Conservation (phyloP, 345 rosid species). For the Leavenworthia alabamica region DNA sequence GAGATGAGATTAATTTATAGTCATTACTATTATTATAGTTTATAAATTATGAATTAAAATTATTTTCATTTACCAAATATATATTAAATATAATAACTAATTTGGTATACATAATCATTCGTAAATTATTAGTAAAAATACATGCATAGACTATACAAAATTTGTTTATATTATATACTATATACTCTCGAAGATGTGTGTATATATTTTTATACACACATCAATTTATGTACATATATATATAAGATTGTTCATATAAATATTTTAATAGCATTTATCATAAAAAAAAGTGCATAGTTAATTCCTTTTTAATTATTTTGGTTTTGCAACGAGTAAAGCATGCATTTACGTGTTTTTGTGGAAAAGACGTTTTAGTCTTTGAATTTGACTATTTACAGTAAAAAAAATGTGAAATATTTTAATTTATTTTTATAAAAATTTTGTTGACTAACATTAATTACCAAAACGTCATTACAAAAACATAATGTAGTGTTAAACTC, state of each 20-base stretch:
- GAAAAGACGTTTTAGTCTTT: slow-evolving; percentile 16
- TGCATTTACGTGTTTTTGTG: slow-evolving; percentile 17
- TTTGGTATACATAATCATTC: no score
- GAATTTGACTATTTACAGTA: slow-evolving; percentile 13
- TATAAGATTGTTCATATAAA: not conserved
- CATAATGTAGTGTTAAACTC: not conserved
- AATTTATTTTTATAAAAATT: not conserved
- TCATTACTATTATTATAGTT: not conserved
- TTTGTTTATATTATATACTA: no score
- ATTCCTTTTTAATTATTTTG: not conserved
- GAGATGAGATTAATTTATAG: not conserved
- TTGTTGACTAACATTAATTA: slow-evolving; percentile 1
- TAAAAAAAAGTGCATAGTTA: not conserved
- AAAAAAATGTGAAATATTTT: not conserved
- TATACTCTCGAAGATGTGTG: not conserved
- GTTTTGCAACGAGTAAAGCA: slow-evolving; percentile 18
- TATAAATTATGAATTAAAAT: no score
- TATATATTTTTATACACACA: not conserved
- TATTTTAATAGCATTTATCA: not conserved
- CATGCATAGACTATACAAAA: no score
- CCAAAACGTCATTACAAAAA: not conserved
- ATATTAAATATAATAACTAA: no score
- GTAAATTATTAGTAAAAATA: no score
- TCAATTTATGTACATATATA: not conserved
- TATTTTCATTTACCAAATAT: no score